These are phyloP conservation scores for Dactylorhiza incarnata DNA, from an alignment of 106 monocot species.

Conservation along the genomic window DNA sequence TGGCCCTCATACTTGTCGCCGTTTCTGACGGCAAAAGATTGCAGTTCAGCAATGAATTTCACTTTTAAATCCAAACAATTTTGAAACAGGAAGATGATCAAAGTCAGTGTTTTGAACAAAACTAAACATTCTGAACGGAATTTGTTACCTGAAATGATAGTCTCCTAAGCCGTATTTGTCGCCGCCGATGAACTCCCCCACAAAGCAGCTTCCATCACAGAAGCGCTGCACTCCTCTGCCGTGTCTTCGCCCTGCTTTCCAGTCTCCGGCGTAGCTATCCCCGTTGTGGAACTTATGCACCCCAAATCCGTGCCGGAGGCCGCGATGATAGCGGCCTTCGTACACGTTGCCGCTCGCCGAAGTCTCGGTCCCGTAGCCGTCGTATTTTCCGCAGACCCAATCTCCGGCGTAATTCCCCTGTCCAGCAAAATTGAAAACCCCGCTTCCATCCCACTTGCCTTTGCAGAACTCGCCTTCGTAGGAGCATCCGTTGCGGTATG, in stretches of 20 bases:
- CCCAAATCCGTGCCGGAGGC: conserved; percentile 43
- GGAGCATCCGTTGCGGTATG: conserved; percentile 42
- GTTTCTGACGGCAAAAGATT: conserved; percentile 13
- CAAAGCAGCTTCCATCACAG: conserved; percentile 49
- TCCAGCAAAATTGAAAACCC: conserved; percentile 32
- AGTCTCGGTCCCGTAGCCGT: conserved; percentile 46
- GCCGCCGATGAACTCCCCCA: conserved; percentile 45
- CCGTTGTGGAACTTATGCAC: conserved; percentile 45
- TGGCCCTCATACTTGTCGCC: conserved; percentile 34
- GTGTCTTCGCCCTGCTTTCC: conserved; percentile 51
- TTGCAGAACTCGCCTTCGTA: conserved; percentile 48
- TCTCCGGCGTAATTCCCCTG: conserved; percentile 53
- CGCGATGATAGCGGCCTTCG: conserved; percentile 32
- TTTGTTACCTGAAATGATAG: conserved; percentile 48
- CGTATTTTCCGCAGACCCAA: conserved; percentile 51
- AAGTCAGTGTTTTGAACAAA: too few relatives aligned
- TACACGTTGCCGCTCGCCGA: conserved; percentile 56
- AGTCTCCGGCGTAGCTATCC: conserved; percentile 48
- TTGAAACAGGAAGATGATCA: too few relatives aligned
- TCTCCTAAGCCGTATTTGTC: conserved; percentile 49
- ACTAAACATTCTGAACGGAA: too few relatives aligned
- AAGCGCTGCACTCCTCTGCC: conserved; percentile 44
- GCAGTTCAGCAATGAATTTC: neutral
- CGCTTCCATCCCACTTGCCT: conserved; percentile 44
- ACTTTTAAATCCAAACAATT: too few relatives aligned